Percentiles rank a stretch among this genome's conserved stretches.
Evolutionary conservation across 2,329 filamentous ascomycete genomes (phyloP).

Genomic region (Aspergillus aculeatinus): DNA sequence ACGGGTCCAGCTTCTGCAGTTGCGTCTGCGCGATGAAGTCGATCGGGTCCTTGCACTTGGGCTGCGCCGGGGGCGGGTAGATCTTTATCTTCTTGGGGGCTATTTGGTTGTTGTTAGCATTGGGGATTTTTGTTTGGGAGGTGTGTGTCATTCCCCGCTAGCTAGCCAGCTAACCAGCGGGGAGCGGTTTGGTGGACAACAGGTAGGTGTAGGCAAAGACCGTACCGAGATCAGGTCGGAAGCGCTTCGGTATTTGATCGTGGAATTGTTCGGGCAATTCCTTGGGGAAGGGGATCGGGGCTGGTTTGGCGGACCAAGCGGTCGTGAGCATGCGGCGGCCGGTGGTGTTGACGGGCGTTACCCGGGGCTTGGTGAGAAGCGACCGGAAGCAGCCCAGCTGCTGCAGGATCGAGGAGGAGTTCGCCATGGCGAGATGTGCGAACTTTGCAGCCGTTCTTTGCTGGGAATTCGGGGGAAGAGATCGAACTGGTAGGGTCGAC

Average conservation of each 20-base stretch:
- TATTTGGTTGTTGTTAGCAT: slow-evolving; percentile 15
- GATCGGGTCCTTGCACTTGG: slow-evolving; percentile 61
- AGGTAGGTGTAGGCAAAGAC: neutral
- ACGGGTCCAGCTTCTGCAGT: slow-evolving; percentile 76
- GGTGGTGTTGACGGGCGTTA: slow-evolving; percentile 46
- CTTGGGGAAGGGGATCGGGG: slow-evolving; percentile 40
- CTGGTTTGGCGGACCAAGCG: slow-evolving; percentile 45
- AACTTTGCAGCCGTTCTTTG: slow-evolving; percentile 17
- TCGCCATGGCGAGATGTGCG: slow-evolving; percentile 55
- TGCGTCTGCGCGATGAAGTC: slow-evolving; percentile 65
- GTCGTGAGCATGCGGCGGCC: slow-evolving; percentile 52
- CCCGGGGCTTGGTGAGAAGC: slow-evolving; percentile 49
- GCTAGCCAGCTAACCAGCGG: too few relatives aligned
- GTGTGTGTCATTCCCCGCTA: neutral
- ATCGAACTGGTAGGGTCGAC: slow-evolving; percentile 15
- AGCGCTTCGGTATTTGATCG: slow-evolving; percentile 42
- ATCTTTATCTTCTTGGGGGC: slow-evolving; percentile 52
- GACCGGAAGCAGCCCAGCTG: slow-evolving; percentile 70
- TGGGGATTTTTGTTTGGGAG: neutral
- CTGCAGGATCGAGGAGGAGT: slow-evolving; percentile 58
- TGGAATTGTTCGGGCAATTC: slow-evolving; percentile 44
- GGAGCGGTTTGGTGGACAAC: neutral
- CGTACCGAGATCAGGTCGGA: slow-evolving; percentile 41
- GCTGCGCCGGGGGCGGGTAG: slow-evolving; percentile 50
- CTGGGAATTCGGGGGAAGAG: slow-evolving; percentile 7